phyloP scores from a whole-genome alignment of 2,329 filamentous ascomycete species.

The Venturia oleaginea region DNA sequence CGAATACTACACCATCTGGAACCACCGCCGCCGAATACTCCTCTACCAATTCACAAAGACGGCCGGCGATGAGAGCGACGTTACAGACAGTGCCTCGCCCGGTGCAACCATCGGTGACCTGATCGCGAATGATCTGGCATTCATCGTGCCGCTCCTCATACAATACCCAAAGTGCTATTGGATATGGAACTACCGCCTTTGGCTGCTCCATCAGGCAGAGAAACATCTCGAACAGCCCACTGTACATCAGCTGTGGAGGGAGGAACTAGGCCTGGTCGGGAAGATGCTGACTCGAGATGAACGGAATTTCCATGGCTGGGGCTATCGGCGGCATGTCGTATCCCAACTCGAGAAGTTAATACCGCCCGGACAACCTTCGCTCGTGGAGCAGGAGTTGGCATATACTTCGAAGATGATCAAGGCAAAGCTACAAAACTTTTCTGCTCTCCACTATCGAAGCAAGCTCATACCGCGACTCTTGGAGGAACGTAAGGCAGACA shows the following conservation, averaged over 20 bases:
- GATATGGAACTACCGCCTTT: slow-evolving; percentile 95
- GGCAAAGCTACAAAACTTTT: slow-evolving; percentile 86
- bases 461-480: slow-evolving; percentile 72
- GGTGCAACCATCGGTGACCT: slow-evolving; percentile 33
- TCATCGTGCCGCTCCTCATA: slow-evolving; percentile 74
- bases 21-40: slow-evolving; percentile 67
- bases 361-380: slow-evolving; percentile 4
- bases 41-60: slow-evolving; percentile 45
- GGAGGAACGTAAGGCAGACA: slow-evolving; percentile 57
- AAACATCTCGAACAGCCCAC: slow-evolving; percentile 41
- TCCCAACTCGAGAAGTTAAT: slow-evolving; percentile 57
- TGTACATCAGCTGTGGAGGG: slow-evolving; percentile 66
- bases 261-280: slow-evolving; percentile 70
- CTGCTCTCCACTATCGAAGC: slow-evolving; percentile 87
- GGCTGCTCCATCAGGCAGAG: slow-evolving; percentile 69
- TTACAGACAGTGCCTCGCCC: background rate
- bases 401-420: slow-evolving; percentile 88
- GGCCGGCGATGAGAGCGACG: slow-evolving; percentile 10
- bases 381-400: slow-evolving; percentile 66
- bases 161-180: slow-evolving; percentile 96
- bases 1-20: slow-evolving; percentile 89
- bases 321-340: slow-evolving; percentile 74
- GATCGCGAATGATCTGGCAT: slow-evolving; percentile 65
- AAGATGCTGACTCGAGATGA: slow-evolving; percentile 85
- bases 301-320: slow-evolving; percentile 95